Base-by-base conservation (phyloP, 148 eudicot genomes). In the Silene uniflora region DNA sequence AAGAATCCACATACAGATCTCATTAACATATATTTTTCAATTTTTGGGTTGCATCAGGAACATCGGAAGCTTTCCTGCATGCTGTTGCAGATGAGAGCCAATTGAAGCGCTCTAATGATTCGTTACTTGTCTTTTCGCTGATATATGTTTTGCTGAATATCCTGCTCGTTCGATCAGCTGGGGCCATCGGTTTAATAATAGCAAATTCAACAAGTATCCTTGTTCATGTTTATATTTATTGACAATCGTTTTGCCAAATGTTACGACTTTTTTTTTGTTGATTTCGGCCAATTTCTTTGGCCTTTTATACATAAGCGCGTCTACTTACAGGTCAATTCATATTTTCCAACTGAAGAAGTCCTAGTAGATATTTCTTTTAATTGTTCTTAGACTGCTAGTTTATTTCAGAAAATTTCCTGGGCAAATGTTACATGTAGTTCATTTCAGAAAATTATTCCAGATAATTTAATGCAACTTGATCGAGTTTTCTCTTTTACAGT, bases 151-250 rank as follows among this genome's bases (percentile, higher is more conserved):
- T 79, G 59, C 80, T 92, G 80, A 96, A 96, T 85, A 79, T 96
- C 81, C 59, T 85, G 77, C 89, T 96, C 32, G 96, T 92, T 69
- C 85, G 83, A 75, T 86, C 94, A 78, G 94, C 92, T 86, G 99
- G 98, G 55, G 99, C 99, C 73, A 82, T 96, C 74, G 98, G 98
- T 46, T 86, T 96, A 73, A 92, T 96, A 42, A 65, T 88, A 72
- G 99, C 99, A 47, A 96, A 96, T 83, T 88, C 91, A 46, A 81
- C 90, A 82, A 96, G 99, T 96, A 96, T 96, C 99, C 98, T 96
- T 86, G 67, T 49, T 24, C 67, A 35, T 64, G 25, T 67, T 66
- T 23, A 39, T 67, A 60, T n/a, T 25, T 27, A 44, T 13, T 13
- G 14, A 13, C 56, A 12, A 52, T 52, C 5, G 13, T 13, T 58